Conservation (phyloP, 257 asterid genomes). For the Solanum gandarillasii region DNA sequence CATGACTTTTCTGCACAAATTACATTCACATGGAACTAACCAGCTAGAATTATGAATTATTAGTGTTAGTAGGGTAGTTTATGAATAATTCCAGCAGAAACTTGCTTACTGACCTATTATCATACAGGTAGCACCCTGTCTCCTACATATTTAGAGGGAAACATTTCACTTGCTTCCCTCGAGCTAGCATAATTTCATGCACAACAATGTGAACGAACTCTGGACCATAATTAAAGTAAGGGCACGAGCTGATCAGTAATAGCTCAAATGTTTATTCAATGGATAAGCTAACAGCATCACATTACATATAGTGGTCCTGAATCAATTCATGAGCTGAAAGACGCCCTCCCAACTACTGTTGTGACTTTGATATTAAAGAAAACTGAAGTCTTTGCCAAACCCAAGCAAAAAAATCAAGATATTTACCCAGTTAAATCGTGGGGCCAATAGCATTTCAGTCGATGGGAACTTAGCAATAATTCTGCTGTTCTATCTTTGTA, state of each 20-base stretch:
- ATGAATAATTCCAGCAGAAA: background rate
- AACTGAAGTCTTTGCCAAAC: background rate
- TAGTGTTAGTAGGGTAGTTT: background rate
- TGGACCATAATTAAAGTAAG: background rate
- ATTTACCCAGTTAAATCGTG: background rate
- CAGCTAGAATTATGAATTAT: background rate
- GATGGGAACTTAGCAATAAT: background rate
- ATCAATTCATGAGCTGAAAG: background rate
- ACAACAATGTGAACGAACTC: background rate
- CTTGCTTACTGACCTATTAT: background rate
- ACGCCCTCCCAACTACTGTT: background rate
- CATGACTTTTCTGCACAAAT: slow-evolving; percentile 21
- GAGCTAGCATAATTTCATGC: background rate
- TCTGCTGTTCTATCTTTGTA: background rate
- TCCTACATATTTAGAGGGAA: background rate
- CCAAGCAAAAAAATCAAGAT: background rate
- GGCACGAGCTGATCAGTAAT: background rate
- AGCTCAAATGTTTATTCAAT: background rate
- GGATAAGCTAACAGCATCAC: background rate
- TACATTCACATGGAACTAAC: slow-evolving; percentile 3
- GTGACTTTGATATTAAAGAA: background rate
- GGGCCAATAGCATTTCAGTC: background rate
- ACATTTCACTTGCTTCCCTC: background rate
- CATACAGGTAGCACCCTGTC: background rate
- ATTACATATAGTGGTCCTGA: background rate